phyloP scores from a whole-genome alignment of 441 rosid species.

The Mallotus repandus region DNA sequence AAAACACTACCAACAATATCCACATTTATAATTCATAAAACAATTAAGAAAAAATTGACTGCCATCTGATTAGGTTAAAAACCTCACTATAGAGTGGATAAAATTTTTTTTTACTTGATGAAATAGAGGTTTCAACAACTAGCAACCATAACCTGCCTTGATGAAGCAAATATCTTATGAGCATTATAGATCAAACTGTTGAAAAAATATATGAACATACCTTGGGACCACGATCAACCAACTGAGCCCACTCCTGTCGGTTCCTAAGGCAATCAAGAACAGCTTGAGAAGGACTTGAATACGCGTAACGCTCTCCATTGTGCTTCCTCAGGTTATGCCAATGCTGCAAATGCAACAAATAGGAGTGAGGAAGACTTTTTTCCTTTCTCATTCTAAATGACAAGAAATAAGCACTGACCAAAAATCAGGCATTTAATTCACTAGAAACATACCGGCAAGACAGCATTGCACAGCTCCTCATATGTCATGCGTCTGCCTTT shows the following conservation, averaged over 20 bases:
- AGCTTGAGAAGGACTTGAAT: slow-evolving; percentile 96
- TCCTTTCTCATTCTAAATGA: not conserved
- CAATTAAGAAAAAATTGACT: not conserved
- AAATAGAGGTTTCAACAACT: not conserved
- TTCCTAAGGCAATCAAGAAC: slow-evolving; percentile 98
- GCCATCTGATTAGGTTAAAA: not conserved
- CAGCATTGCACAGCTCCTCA: slow-evolving; percentile 95
- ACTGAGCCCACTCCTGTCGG: slow-evolving; percentile 94
- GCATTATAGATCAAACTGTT: not conserved
- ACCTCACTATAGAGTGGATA: not conserved
- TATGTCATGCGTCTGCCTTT: slow-evolving; percentile 89
- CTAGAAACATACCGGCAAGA: slow-evolving; percentile 63
- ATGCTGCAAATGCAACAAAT: slow-evolving; percentile 54
- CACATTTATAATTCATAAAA: not conserved
- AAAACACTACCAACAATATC: not conserved
- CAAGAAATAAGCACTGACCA: slow-evolving; percentile 14
- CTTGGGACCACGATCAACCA: slow-evolving; percentile 97
- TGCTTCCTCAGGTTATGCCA: slow-evolving; percentile 98
- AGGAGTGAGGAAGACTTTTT: slow-evolving; percentile 5
- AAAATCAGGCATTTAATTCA: slow-evolving; percentile 7
- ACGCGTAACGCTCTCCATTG: slow-evolving; percentile 97
- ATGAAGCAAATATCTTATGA: not conserved
- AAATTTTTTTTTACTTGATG: not conserved
- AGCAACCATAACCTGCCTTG: not conserved
- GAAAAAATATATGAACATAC: slow-evolving; percentile 24